A percentile compares a stretch with the other conserved stretches of the same genome.
These are phyloP conservation scores for Apocynum venetum DNA, from an alignment of 257 asterid species.

Conservation along the genomic window DNA sequence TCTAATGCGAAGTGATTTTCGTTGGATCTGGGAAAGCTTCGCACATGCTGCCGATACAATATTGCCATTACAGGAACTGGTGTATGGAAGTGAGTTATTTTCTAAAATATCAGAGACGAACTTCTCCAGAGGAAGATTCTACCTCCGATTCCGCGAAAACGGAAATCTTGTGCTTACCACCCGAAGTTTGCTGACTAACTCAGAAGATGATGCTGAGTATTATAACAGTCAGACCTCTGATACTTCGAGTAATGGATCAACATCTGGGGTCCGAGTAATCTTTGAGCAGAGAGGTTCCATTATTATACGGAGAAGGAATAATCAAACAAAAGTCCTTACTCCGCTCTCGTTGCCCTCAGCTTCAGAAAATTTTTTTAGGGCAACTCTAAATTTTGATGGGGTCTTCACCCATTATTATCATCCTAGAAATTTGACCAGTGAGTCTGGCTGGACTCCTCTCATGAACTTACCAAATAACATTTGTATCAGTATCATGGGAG, in stretches of 20 bases:
- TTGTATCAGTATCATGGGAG: slow-evolving; percentile 18
- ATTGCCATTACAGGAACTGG: slow-evolving; percentile 30
- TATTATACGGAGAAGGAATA: slow-evolving; percentile 25
- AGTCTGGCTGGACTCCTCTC: slow-evolving; percentile 32
- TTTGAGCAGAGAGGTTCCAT: slow-evolving; percentile 28
- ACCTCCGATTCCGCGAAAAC: slow-evolving; percentile 22
- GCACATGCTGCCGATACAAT: slow-evolving; percentile 28
- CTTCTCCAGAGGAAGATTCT: slow-evolving; percentile 51
- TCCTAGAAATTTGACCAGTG: slow-evolving; percentile 27
- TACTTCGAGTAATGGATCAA: slow-evolving; percentile 6
- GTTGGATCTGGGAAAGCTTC: slow-evolving; percentile 49
- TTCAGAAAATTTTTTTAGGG: slow-evolving; percentile 35
- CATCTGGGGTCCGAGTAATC: slow-evolving; percentile 30
- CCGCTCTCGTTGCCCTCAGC: slow-evolving; percentile 11
- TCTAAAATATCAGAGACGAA: slow-evolving; percentile 21
- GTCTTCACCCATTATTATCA: slow-evolving; percentile 37
- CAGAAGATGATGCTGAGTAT: slow-evolving; percentile 31
- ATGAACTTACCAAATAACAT: slow-evolving; percentile 31
- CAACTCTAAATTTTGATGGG: slow-evolving; percentile 45
- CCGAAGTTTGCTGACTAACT: slow-evolving; percentile 24
- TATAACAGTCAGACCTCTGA: slow-evolving; percentile 29
- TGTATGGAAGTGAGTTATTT: neutral
- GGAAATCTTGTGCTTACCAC: slow-evolving; percentile 39
- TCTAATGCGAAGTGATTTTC: slow-evolving; percentile 18
- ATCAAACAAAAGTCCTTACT: slow-evolving; percentile 5